phyloP scores from a whole-genome alignment of 371 early-diverging fungal species.

The Mucor saturninus region DNA sequence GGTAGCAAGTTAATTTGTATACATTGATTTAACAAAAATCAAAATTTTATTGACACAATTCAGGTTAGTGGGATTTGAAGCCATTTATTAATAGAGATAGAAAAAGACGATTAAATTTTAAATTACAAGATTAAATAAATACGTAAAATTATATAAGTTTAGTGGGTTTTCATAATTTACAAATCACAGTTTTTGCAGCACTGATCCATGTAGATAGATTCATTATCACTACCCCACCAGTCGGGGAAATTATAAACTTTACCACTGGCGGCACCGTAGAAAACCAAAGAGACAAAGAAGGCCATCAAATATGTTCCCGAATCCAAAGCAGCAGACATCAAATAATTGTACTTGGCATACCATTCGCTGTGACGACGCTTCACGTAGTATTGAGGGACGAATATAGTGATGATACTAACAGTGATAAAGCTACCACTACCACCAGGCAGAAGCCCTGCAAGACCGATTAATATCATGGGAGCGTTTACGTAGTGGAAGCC shows the following conservation, averaged over 20 bases:
- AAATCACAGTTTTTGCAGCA: constrained; percentile 20
- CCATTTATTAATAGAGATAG: no score
- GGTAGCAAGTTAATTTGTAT: no score
- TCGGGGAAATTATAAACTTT: constrained; percentile 43
- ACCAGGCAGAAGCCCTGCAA: constrained; percentile 45
- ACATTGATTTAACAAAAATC: no score
- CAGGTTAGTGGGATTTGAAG: no score
- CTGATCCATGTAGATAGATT: constrained; percentile 23
- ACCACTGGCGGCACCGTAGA: constrained; percentile 57
- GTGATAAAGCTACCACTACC: constrained; percentile 49
- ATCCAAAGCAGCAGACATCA: constrained; percentile 62
- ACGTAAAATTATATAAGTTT: no score
- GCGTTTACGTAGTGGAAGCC: constrained; percentile 48
- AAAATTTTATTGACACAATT: no score
- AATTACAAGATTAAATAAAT: no score
- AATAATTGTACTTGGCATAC: constrained; percentile 61
- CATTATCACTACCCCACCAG: constrained; percentile 55
- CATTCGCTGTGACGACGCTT: constrained; percentile 45
- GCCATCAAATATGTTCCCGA: constrained; percentile 61
- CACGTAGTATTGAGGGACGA: constrained; percentile 54
- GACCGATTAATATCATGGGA: constrained; percentile 53
- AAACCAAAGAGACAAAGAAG: constrained; percentile 52
- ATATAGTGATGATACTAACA: constrained; percentile 37
- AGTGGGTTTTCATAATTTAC: no score
- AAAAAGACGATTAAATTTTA: no score